Base-by-base conservation (phyloP, 306 rosid species). In the Lotus japonicus region DNA sequence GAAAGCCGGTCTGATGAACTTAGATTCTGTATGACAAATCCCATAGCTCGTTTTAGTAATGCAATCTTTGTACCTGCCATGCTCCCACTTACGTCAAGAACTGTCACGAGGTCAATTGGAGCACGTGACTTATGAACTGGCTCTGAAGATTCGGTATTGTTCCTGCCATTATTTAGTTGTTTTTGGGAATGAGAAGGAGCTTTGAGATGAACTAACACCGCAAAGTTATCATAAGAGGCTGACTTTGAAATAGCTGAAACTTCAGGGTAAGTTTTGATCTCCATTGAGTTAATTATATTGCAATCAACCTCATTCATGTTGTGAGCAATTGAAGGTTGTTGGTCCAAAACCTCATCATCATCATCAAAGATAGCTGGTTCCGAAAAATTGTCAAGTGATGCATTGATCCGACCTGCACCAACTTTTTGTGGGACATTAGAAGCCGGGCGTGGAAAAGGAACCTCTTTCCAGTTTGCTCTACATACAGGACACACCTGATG, bases 51-150 rank as follows among this genome's bases (percentile, higher is more conserved):
- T 66, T 92, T 92, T 33, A 92, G 76, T 76, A 92, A 83, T 38
- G 87, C 89, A 33, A 92, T 88, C 85, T 92, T 92, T 38, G 98
- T 83, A 44, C 98, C 98, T 52, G 89, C 84, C 98, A 92, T 92
- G 96, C 98, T 92, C 15, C 96, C 94, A 74, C 99, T 94, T 46
- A 94, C 81, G 79, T 94, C 99, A 68, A 94, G 97, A 73, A 94
- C 92, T 0, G 99, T 90, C 44, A 94, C 96, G 51, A 94, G 96
- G 64, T 94, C 99, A 36, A 94, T 68, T 9, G 97, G 85, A 73
- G 90, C 92, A 69, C 95, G 36, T 1, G 84, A 33, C 85, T 26
- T 26, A 2, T 26, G 72, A 62, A 72, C 70, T 65, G 73, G 55
- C 23, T 73, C 57, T 18, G 79, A 71, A 23, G 60, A 58, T 49